A percentile compares a stretch with the other conserved stretches of the same genome.
phyloP scores from a whole-genome alignment of 2,329 filamentous ascomycete genomes.

The Ascochyta pisi region DNA sequence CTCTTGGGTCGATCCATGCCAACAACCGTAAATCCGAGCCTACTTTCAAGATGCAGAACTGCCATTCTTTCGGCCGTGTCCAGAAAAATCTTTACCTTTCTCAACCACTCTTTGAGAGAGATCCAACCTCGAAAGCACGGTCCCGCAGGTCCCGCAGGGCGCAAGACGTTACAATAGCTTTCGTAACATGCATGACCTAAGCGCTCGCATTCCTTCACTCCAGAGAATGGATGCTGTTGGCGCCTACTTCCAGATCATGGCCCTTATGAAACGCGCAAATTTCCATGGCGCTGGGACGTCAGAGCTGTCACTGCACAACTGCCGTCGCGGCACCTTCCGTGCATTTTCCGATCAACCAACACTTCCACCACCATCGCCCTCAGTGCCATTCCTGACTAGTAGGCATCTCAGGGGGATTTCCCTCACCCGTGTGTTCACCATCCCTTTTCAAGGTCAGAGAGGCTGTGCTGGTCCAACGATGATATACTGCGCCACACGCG shows the following conservation, averaged over 20 bases:
- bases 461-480: constrained; percentile 1
- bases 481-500: neutral
- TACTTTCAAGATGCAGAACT: neutral
- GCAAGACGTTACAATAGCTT: neutral
- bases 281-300: constrained; percentile 19
- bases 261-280: constrained; percentile 9
- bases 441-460: neutral
- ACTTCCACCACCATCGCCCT: neutral
- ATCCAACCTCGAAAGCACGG: neutral
- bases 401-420: constrained; percentile 7
- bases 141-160: too few species aligned
- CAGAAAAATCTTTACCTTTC: neutral
- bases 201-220: neutral
- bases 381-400: constrained; percentile 4
- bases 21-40: neutral
- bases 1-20: constrained; percentile 4
- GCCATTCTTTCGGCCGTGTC: neutral
- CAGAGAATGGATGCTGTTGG: neutral
- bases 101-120: neutral
- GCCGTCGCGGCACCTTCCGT: constrained; percentile 15
- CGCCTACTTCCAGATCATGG: neutral
- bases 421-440: neutral
- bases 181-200: constrained; percentile 7
- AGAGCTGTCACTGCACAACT: constrained; percentile 21
- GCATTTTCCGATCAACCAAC: constrained; percentile 10